phyloP scores from a whole-genome alignment of 441 rosid genomes.

The Monsonia emarginata region DNA sequence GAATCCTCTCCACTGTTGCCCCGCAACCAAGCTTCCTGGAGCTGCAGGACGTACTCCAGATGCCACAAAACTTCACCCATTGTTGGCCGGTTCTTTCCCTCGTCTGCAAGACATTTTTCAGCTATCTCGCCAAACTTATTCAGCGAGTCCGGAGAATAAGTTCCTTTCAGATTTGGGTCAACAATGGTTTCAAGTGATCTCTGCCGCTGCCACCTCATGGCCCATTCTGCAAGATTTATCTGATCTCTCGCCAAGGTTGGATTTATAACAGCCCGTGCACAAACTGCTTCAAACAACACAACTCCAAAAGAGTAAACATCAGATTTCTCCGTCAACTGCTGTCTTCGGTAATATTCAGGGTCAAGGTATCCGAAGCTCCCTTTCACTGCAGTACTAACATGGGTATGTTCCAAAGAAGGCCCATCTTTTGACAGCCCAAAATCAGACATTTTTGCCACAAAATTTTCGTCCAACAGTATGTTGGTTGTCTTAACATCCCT shows the following conservation, averaged over 20 bases:
- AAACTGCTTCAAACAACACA: conserved; percentile 86
- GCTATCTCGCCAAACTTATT: conserved; percentile 93
- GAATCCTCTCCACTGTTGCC: conserved; percentile 27
- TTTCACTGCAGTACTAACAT: conserved; percentile 95
- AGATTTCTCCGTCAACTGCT: conserved; percentile 84
- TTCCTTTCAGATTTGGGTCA: conserved; percentile 71
- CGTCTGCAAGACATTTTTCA: conserved; percentile 87
- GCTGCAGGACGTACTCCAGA: conserved; percentile 84
- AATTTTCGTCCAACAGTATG: conserved; percentile 78
- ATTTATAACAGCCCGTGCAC: conserved; percentile 86
- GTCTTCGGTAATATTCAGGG: conserved; percentile 94
- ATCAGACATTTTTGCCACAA: conserved; percentile 92
- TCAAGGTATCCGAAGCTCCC: conserved; percentile 97
- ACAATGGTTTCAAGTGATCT: conserved; percentile 86
- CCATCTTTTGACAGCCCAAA: conserved; percentile 96
- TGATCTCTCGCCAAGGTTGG: conserved; percentile 92
- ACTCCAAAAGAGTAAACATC: conserved; percentile 96
- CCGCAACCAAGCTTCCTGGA: conserved; percentile 70
- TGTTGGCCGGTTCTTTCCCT: conserved; percentile 82
- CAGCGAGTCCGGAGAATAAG: conserved; percentile 67
- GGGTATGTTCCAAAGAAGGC: conserved; percentile 84
- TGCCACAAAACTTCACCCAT: conserved; percentile 99
- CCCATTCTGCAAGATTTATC: conserved; percentile 98
- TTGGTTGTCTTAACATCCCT: conserved; percentile 96
- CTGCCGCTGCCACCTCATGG: conserved; percentile 90